Evolutionary conservation across 495 filamentous ascomycete genomes (phyloP).

Genomic region (Aeminium ludgeri): DNA sequence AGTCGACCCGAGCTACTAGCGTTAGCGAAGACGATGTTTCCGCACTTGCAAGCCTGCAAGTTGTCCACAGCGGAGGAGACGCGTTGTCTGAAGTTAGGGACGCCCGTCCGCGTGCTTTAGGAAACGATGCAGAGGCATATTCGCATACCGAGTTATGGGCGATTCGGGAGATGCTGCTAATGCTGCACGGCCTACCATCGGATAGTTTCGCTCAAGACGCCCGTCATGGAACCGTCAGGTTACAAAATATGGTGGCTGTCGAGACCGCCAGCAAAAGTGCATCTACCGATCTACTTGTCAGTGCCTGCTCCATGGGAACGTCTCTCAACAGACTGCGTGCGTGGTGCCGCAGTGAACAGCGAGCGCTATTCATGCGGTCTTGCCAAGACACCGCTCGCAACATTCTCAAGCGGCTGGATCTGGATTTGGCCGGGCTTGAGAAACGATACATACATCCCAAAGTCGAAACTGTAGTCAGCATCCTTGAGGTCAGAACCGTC

Average conservation of each 20-base stretch:
- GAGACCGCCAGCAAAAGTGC: slow-evolving; percentile 6
- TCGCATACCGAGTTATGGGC: slow-evolving; percentile 56
- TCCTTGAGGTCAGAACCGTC: slow-evolving; percentile 47
- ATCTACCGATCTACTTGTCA: slow-evolving; percentile 27
- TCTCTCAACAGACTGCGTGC: slow-evolving; percentile 32
- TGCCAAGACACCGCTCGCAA: slow-evolving; percentile 34
- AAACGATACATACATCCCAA: slow-evolving; percentile 27
- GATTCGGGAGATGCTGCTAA: slow-evolving; percentile 64
- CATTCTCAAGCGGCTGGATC: slow-evolving; percentile 30
- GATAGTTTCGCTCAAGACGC: slow-evolving; percentile 42
- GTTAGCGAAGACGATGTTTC: slow-evolving; percentile 6
- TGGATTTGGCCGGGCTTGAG: slow-evolving; percentile 29
- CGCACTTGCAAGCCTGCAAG: slow-evolving; percentile 17
- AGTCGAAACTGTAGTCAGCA: slow-evolving; percentile 27
- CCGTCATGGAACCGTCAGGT: slow-evolving; percentile 10
- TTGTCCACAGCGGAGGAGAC: slow-evolving; percentile 26
- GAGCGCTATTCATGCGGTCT: slow-evolving; percentile 35
- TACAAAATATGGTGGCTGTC: not conserved
- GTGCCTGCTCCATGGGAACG: slow-evolving; percentile 30
- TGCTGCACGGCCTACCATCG: slow-evolving; percentile 67
- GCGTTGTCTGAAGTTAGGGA: slow-evolving; percentile 33
- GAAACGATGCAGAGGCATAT: slow-evolving; percentile 23
- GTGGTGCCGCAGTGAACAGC: slow-evolving; percentile 28
- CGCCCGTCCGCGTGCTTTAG: slow-evolving; percentile 2
- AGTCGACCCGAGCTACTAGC: slow-evolving; percentile 10